Conservation (phyloP, 2,329 filamentous ascomycete genomes). For the Mycosphaerelloides madeirae region DNA sequence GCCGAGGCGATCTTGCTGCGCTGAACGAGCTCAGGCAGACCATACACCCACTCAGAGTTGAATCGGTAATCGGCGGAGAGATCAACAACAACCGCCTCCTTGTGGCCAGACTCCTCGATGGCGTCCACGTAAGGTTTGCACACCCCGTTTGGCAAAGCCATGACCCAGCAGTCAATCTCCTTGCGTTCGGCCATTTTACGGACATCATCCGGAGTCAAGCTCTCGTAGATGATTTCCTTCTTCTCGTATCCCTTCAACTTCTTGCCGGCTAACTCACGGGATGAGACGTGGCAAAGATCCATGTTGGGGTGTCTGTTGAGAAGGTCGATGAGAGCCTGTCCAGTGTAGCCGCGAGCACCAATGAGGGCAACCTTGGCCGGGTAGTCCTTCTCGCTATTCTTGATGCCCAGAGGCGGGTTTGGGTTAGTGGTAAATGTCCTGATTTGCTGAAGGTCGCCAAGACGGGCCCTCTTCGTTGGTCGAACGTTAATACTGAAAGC, state of each 20-base stretch:
- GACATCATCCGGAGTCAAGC: constrained; percentile 80
- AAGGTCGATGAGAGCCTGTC: constrained; percentile 81
- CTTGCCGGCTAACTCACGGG: constrained; percentile 83
- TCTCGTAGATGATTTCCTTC: constrained; percentile 87
- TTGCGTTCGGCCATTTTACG: constrained; percentile 76
- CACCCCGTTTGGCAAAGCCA: constrained; percentile 92
- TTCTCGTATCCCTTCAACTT: constrained; percentile 86
- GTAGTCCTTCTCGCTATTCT: constrained; percentile 76
- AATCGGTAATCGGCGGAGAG: constrained; percentile 97
- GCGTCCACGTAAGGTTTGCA: constrained; percentile 93
- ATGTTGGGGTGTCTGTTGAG: constrained; percentile 84
- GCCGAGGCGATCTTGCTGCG: constrained; percentile 72
- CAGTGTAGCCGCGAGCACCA: constrained; percentile 89
- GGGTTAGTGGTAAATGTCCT: constrained; percentile 65
- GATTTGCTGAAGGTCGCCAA: constrained; percentile 16
- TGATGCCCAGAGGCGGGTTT: constrained; percentile 82
- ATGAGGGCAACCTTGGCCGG: constrained; percentile 81
- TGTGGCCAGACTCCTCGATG: constrained; percentile 64
- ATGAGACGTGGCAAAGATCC: constrained; percentile 87
- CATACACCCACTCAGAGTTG: constrained; percentile 79
- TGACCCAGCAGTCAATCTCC: constrained; percentile 92
- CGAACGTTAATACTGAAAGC: constrained; percentile 60
- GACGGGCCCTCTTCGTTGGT: constrained; percentile 14
- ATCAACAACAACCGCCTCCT: constrained; percentile 74
- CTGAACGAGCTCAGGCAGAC: constrained; percentile 78